These are phyloP conservation scores for Mortierella alpina DNA, from an alignment of 192 early-diverging fungal species.

Conservation along the genomic window DNA sequence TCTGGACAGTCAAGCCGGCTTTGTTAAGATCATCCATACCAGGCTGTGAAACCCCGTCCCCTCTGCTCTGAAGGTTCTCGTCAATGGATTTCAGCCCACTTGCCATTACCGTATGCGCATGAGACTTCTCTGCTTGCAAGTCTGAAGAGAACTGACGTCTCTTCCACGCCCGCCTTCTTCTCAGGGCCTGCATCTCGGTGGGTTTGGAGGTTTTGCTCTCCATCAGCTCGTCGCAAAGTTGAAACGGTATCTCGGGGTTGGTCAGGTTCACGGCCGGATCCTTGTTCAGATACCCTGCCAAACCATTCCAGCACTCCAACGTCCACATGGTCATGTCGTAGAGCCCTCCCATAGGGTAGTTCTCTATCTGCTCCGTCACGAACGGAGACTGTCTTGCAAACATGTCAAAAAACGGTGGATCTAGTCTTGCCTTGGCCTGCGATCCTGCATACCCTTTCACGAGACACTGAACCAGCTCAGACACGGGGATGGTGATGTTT, in stretches of 20 bases:
- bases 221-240: slow-evolving; percentile 15
- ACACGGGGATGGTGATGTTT: slow-evolving; percentile 42
- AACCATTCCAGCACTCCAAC: slow-evolving; percentile 58
- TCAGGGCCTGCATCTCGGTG: background rate
- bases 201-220: slow-evolving; percentile 4
- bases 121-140: too few species aligned
- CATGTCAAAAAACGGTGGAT: background rate
- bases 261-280: background rate
- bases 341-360: slow-evolving; percentile 77
- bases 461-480: slow-evolving; percentile 60
- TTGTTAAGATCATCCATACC: slow-evolving; percentile 10
- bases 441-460: slow-evolving; percentile 50
- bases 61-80: background rate
- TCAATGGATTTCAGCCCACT: background rate
- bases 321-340: slow-evolving; percentile 66
- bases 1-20: slow-evolving; percentile 7
- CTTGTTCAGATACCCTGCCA: slow-evolving; percentile 57
- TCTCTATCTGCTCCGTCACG: slow-evolving; percentile 74
- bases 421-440: slow-evolving; percentile 32
- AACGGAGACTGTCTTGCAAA: slow-evolving; percentile 64
- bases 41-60: background rate
- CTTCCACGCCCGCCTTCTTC: too few species aligned
- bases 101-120: too few species aligned
- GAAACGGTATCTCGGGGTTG: background rate
- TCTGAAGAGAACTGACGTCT: too few species aligned